Base-by-base conservation (phyloP, 441 rosid genomes). In the Populus hybrid region DNA sequence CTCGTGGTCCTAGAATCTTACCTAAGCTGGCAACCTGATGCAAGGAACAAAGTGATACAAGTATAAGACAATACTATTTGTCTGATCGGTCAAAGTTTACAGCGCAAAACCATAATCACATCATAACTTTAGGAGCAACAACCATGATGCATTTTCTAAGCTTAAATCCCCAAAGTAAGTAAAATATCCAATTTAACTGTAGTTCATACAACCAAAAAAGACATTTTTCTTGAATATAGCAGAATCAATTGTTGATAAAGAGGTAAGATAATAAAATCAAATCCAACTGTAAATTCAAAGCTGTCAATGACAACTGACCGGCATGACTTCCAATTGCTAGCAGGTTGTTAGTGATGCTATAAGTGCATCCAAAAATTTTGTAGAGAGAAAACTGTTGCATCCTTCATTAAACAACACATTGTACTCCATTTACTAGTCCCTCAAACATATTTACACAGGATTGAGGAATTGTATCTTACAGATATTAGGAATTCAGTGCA, bases 1-100 rank as follows among this genome's bases (percentile, higher is more conserved):
- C 99, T n/a, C 98, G 87, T 36, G 99, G 99, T 83, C 99, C 99
- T 69, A 97, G 89, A 87, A 97, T 92, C 90, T 89, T 97, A 79
- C 99, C 99, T 61, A 97, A 86, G 82, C 92, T 89, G 65, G 99
- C 98, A 85, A 91, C 99, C 99, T 96, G 87, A 82, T 66, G 76
- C 77, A 85, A 79, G 72, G 59, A 11, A 67, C 72, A 79, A 75
- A 68, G 46, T 24, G 65, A 63, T 36, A 40, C 12, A 23, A 68
- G 66, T 16, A 26, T 9, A 67, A 5, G n/a, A 76, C 23, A 12
- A 32, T 4, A 28, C 2, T 5, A 57, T 10, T 53, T 59, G 64
- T 59, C 64, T n/a, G 24, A n/a, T n/a, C 24, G 1, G 5, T 11
- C 46, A 40, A 40, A 40, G 46, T 3, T 4, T 40, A 10, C 46